A percentile compares a stretch with the other conserved stretches of the same genome.
These are phyloP conservation scores for Didymellaceae sp. DNA, from an alignment of 2,329 filamentous ascomycete genomes.

Conservation along the genomic window DNA sequence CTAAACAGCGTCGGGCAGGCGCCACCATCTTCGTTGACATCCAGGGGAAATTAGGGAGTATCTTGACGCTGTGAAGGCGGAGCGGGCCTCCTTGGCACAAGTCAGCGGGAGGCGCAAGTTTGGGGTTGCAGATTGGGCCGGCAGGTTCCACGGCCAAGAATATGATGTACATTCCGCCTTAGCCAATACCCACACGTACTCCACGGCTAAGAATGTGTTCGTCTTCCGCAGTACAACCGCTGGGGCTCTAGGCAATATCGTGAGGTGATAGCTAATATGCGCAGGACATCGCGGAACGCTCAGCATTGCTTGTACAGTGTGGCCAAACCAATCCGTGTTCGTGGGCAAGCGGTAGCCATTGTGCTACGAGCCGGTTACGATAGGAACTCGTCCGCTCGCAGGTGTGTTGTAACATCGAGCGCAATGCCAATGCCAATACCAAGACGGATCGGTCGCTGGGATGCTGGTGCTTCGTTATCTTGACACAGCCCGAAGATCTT, in stretches of 20 bases:
- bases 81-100: constrained; percentile 34
- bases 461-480: constrained; percentile 19
- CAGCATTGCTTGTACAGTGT: not conserved
- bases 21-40: constrained; percentile 11
- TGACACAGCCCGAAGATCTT: constrained; percentile 19
- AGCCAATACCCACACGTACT: constrained; percentile 23
- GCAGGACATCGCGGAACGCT: not conserved
- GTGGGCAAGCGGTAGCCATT: not conserved
- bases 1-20: constrained; percentile 13
- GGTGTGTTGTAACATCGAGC: not conserved
- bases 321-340: not conserved
- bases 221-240: constrained; percentile 30
- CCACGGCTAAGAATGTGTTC: constrained; percentile 18
- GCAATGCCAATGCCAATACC: constrained; percentile 4
- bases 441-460: constrained; percentile 14
- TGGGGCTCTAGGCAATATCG: constrained; percentile 29
- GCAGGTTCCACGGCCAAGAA: constrained; percentile 31
- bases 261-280: constrained; percentile 10
- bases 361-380: not conserved
- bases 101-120: constrained; percentile 24
- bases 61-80: constrained; percentile 26
- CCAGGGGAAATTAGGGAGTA: constrained; percentile 25
- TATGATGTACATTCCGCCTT: constrained; percentile 34
- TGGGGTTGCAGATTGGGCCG: constrained; percentile 25
- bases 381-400: constrained; percentile 1